Conservation (phyloP, 208 protist genomes). For the Vickermania spadyakhi region DNA sequence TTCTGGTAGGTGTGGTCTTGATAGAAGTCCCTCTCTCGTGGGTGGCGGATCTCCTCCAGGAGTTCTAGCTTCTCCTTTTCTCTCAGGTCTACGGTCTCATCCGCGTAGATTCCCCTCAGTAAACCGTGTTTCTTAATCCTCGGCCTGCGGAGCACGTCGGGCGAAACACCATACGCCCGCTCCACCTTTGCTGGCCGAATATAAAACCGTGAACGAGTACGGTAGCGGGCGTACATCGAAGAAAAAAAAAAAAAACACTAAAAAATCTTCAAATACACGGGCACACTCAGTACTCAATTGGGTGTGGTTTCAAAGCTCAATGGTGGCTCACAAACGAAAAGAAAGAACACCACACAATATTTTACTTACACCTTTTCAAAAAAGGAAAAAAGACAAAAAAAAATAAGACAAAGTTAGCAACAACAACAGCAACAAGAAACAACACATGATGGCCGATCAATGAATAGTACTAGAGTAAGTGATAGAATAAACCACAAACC, state of each 20-base stretch:
- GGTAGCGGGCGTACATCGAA: conserved; percentile 78
- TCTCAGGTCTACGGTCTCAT: conserved; percentile 68
- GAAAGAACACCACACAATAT: neutral
- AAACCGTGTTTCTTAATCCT: conserved; percentile 62
- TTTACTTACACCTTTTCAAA: too few species aligned
- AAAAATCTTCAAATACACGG: too few species aligned
- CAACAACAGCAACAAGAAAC: too few species aligned
- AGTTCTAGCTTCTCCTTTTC: conserved; percentile 71
- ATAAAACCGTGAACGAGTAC: conserved; percentile 76
- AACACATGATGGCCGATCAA: too few species aligned
- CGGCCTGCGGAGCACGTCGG: conserved; percentile 50
- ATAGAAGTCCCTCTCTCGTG: conserved; percentile 84
- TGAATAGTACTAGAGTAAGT: too few species aligned
- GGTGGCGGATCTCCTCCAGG: conserved; percentile 75
- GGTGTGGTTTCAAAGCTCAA: neutral
- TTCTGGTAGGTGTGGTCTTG: conserved; percentile 91
- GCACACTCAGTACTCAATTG: too few species aligned
- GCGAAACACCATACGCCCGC: conserved; percentile 64
- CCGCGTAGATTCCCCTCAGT: conserved; percentile 53
- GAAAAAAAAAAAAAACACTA: too few species aligned
- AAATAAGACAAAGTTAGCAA: too few species aligned
- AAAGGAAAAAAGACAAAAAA: too few species aligned
- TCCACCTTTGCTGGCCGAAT: conserved; percentile 32
- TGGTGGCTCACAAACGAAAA: conserved; percentile 1
- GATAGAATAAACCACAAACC: too few species aligned